Conservation (phyloP, 345 rosid genomes). For the Carallia pectinifolia region DNA sequence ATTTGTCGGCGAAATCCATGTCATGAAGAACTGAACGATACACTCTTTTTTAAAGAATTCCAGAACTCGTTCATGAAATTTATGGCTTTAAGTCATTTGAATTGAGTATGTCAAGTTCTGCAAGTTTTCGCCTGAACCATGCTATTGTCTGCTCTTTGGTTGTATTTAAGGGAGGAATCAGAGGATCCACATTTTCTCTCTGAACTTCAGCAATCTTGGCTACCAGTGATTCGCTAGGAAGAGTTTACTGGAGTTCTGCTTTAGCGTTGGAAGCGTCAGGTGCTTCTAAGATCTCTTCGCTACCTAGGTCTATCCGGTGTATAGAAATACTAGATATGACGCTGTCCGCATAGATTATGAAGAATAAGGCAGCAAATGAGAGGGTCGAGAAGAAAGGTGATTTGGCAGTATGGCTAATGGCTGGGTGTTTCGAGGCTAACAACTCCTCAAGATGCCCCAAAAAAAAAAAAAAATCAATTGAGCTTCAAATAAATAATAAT, state of each 20-base stretch:
- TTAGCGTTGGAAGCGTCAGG: neutral
- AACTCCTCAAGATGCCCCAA: too few relatives aligned
- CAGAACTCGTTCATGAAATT: slow-evolving; percentile 1
- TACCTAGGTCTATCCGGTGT: neutral
- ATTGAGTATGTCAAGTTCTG: slow-evolving; percentile 8
- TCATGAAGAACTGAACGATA: neutral
- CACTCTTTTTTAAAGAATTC: neutral
- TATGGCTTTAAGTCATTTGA: slow-evolving; percentile 5
- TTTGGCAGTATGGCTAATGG: neutral
- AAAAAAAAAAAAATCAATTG: too few relatives aligned
- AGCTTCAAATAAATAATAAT: too few relatives aligned
- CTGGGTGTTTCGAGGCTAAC: neutral
- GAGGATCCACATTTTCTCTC: slow-evolving; percentile 2
- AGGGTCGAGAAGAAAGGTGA: slow-evolving; percentile 1
- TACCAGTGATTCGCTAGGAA: neutral
- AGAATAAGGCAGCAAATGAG: neutral
- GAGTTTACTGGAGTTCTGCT: neutral
- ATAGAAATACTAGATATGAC: neutral
- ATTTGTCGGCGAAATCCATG: neutral
- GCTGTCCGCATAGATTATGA: slow-evolving; percentile 2
- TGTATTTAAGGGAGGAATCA: slow-evolving; percentile 13
- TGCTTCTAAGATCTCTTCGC: neutral
- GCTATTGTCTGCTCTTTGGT: slow-evolving; percentile 2
- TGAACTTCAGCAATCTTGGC: neutral
- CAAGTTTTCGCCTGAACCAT: slow-evolving; percentile 9